Evolutionary conservation across 441 rosid species (phyloP).

Genomic region (Euphorbia schlechtendalii): DNA sequence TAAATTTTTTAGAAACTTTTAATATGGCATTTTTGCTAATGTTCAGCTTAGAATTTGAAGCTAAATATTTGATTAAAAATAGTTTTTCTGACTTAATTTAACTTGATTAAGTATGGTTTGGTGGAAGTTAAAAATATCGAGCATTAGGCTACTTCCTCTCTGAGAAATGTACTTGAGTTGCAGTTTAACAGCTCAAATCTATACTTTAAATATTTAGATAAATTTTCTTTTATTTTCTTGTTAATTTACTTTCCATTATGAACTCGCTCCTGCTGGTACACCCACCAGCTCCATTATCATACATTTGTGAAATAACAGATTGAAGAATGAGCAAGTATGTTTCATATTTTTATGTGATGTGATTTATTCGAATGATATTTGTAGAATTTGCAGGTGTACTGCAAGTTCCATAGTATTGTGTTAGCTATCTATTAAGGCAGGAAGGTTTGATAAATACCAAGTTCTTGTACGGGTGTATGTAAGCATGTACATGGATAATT

Average conservation of each 20-base stretch:
- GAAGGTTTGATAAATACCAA: background rate
- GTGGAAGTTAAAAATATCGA: no score
- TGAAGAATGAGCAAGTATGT: background rate
- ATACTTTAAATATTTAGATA: background rate
- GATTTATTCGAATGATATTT: background rate
- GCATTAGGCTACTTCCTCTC: no score
- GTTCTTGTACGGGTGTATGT: background rate
- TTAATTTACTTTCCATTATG: conserved; percentile 1
- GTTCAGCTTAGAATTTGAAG: no score
- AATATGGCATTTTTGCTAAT: no score
- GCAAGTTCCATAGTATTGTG: background rate
- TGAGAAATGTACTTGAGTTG: background rate
- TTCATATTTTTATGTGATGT: background rate
- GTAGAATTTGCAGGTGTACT: background rate
- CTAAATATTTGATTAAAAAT: no score
- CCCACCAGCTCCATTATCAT: background rate
- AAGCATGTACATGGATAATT: background rate
- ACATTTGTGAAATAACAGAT: no score
- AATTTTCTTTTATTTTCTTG: background rate
- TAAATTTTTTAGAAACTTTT: no score
- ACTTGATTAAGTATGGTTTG: no score
- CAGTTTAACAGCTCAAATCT: background rate
- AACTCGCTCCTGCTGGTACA: conserved; percentile 7
- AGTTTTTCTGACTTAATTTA: no score
- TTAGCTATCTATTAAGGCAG: background rate